Evolutionary conservation across 176 grass and related monocot genomes (phyloP).

Genomic region (Hsuehochloa calcarea): DNA sequence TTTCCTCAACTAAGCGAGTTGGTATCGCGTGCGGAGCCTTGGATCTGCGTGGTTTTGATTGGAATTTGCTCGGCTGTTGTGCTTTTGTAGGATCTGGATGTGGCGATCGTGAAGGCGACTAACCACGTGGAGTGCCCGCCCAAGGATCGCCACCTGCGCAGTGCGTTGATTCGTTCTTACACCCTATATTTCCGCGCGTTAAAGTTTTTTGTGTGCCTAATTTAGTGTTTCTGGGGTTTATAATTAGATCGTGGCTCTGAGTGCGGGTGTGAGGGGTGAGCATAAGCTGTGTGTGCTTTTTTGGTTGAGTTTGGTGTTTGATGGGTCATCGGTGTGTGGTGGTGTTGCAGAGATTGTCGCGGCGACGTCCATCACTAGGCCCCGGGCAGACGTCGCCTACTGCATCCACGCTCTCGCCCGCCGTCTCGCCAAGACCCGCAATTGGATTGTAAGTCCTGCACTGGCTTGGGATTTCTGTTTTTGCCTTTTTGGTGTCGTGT

Average conservation of each 20-base stretch:
- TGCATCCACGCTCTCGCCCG: constrained; percentile 90
- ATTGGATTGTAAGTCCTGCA: constrained; percentile 77
- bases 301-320: background rate
- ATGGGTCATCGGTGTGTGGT: constrained; percentile 14
- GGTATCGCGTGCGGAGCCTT: background rate
- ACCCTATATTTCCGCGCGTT: background rate
- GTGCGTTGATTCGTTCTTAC: constrained; percentile 50
- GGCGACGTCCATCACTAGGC: constrained; percentile 83
- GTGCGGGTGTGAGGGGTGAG: background rate
- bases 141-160: constrained; percentile 95
- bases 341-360: constrained; percentile 70
- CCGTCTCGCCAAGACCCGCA: constrained; percentile 87
- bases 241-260: constrained; percentile 39
- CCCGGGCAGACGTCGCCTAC: constrained; percentile 85
- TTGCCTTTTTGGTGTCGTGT: background rate
- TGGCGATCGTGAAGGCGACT: constrained; percentile 98
- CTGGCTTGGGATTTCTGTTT: background rate
- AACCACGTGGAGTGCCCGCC: constrained; percentile 92
- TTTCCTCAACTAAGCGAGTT: background rate
- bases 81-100: constrained; percentile 95
- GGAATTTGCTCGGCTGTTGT: background rate
- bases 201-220: constrained; percentile 23
- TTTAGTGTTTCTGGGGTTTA: constrained; percentile 24
- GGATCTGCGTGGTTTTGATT: constrained; percentile 49
- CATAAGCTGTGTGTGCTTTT: background rate